Base-by-base conservation (phyloP, 2,329 filamentous ascomycete genomes). In the Tetracladium maxilliforme region DNA sequence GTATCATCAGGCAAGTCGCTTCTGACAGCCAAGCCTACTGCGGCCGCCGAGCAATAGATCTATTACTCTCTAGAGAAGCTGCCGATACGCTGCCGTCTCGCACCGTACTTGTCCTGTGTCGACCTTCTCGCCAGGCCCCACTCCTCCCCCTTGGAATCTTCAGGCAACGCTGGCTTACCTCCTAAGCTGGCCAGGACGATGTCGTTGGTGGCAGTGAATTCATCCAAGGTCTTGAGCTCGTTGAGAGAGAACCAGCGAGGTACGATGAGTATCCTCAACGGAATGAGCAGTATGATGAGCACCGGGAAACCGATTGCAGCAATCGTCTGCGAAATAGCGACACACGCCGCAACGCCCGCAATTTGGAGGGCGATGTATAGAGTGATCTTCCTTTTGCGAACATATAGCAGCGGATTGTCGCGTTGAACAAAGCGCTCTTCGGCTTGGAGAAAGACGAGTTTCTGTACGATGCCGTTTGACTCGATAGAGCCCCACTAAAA, bases 321-420 rank as follows among this genome's bases (percentile, higher is more conserved):
- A 25, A 86, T 75, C 0, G 80, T 86, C 51, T 87, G 74, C 1
- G 80, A 84, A 39, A 86, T 80, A 30, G 80, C 79, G 45, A 87
- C 84, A 1, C 79, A 87, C 13, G 73, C 78, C 4, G 61, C 79
- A 38, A 86, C 84, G 0, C 70, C 77, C 21, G 73, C 14, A 4
- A 86, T 50, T 47, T 84, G 72, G 17, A 83, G 48, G 6, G 50
- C 51, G 6, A 83, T 73, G 40, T 86, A 87, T 4, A 52, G 49
- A 31, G 50, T 40, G 14, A 70, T 58, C 10, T 59, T 52, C 7
- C 48, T 48, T 10, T 50, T 52, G 6, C 43, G 45, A 7, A 70
- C 43, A 3, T 40, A 46, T 5, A 49, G 40, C 0, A 69, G 39
- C 0, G 58, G 56, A 15, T 69, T 60, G 6, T 51, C 49, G 1